Evolutionary conservation across 352 stramenopile genomes (phyloP), one percentile per base, ranked within the genome.

Genomic region (Phytophthora sansomeana): DNA sequence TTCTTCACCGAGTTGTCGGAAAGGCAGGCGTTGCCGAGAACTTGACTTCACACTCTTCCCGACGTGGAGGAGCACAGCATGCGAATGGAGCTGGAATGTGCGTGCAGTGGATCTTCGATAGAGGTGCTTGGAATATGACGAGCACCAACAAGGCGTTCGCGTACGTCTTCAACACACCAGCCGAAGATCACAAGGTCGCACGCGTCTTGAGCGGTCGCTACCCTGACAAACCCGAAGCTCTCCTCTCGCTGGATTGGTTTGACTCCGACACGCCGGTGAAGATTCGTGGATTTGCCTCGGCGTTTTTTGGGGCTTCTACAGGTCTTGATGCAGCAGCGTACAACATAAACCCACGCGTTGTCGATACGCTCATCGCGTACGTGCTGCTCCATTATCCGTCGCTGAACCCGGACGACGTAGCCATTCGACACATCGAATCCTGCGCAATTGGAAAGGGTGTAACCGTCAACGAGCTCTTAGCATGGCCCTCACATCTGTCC

Each of bases 1-100:
- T 55, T 32, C 17, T 55, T 6, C 30, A 29, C 9, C 29, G 4
- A 43, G 32, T 55, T 1, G 26, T 29, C 19, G 26, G 8, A 39
- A 39, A 53, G 8, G 30, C 29, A 33, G 38, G 28, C 9, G 30
- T 50, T 1, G 14, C 54, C 24, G n/a, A 44, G 7, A 16, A 43
- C 24, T 14, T 77, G 26, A 68, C 53, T 0, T 74, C 69, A 0
- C 61, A 81, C 29, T 75, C 61, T 0, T 81, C 77, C 29, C 35
- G 51, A 0, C 58, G 67, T 17, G 63, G 58, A 11, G 49, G 58
- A 19, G 69, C 24, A 0, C 48, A 74, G 36, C 58, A 70, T 54
- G 38, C 54, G 5, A 71, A 69, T 24, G 41, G 13, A 8, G 29
- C 29, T 13, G 17, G 10, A 5, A 21, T 63, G 29, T 21, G 38